Conservation (phyloP, 345 rosid genomes). For the Limnanthes douglasii region DNA sequence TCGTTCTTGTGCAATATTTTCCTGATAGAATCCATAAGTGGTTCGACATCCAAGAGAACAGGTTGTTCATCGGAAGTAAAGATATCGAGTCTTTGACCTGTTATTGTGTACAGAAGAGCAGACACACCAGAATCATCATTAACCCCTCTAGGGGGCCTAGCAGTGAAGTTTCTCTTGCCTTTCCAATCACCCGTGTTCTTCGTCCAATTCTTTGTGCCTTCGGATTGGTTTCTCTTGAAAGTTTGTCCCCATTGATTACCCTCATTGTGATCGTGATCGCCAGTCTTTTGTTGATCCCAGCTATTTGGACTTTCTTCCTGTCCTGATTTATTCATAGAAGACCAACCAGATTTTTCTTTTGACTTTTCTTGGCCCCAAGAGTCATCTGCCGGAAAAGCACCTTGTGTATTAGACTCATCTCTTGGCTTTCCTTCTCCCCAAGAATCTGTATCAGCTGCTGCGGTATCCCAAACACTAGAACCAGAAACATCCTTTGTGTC, state of each 20-base stretch:
- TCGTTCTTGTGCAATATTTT: conserved; percentile 51
- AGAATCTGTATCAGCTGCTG: neutral
- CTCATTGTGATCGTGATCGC: conserved; percentile 16
- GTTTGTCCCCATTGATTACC: conserved; percentile 28
- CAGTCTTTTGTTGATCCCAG: conserved; percentile 3
- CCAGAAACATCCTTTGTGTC: neutral
- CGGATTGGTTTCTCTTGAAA: conserved; percentile 26
- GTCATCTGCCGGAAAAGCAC: conserved; percentile 11
- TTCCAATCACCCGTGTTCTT: conserved; percentile 38
- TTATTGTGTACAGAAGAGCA: conserved; percentile 29
- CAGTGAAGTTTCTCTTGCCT: conserved; percentile 34
- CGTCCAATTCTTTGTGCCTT: conserved; percentile 26
- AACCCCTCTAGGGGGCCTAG: conserved; percentile 22
- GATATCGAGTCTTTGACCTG: conserved; percentile 58
- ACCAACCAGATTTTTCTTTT: neutral
- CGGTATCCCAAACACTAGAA: conserved; percentile 7
- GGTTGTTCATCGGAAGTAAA: conserved; percentile 82
- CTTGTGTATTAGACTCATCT: conserved; percentile 8
- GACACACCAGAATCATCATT: conserved; percentile 14
- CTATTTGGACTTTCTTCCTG: conserved; percentile 1
- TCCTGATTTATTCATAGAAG: conserved; percentile 1
- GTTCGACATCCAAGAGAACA: conserved; percentile 48
- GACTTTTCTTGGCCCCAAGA: neutral
- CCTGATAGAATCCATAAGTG: conserved; percentile 46
- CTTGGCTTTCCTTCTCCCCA: conserved; percentile 13